These are phyloP conservation scores for Pleurotus djamor DNA, from an alignment of 768 basidiomycete genomes.

Conservation along the genomic window DNA sequence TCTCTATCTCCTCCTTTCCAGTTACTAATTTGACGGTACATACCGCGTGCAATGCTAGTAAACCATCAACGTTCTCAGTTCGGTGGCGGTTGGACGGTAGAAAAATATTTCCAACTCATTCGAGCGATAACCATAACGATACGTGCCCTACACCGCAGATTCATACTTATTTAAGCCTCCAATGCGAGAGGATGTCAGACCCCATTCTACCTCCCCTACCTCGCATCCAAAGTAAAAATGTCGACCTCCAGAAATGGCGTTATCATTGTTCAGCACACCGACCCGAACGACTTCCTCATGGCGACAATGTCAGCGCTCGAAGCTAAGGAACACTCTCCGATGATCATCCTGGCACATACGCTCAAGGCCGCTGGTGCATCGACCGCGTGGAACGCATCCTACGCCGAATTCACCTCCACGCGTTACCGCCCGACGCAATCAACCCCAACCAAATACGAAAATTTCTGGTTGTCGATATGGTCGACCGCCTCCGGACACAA, in stretches of 20 bases:
- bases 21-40: no score
- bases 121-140: no score
- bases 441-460: conserved; percentile 10
- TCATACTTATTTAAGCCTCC: no score
- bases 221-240: background rate
- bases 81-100: no score
- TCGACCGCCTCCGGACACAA: conserved; percentile 22
- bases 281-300: conserved; percentile 37
- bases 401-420: conserved; percentile 21
- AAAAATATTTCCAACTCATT: no score
- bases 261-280: conserved; percentile 34
- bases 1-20: no score
- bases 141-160: no score
- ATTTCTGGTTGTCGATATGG: conserved; percentile 53
- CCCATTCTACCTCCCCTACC: no score
- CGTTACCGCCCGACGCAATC: conserved; percentile 12
- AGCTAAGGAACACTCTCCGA: conserved; percentile 44
- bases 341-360: conserved; percentile 52
- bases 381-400: conserved; percentile 31
- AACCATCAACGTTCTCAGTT: no score
- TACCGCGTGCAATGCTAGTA: no score
- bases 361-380: conserved; percentile 32
- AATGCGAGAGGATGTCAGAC: no score
- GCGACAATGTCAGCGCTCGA: conserved; percentile 38
- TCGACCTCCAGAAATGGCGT: background rate